phyloP scores from a whole-genome alignment of 1,139 yeast species.

The Candida albicans region DNA sequence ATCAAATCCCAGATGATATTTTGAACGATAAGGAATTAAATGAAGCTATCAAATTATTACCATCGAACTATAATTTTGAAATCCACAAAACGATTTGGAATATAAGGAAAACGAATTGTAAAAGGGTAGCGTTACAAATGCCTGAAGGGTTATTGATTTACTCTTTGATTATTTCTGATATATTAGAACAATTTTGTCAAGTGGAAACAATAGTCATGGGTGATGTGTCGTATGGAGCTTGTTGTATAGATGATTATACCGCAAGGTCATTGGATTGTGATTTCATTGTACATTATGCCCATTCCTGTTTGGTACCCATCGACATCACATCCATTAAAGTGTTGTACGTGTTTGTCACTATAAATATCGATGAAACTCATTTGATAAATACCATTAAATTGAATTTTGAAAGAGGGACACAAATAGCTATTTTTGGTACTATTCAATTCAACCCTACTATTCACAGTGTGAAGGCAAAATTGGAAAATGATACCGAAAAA shows the following conservation, averaged over 20 bases:
- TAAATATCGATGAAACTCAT: conserved; percentile 82
- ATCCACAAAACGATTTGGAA: conserved; percentile 96
- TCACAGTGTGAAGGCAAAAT: conserved; percentile 68
- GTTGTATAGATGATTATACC: conserved; percentile 96
- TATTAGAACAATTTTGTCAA: conserved; percentile 83
- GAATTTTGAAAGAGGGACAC: conserved; percentile 64
- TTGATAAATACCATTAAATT: conserved; percentile 70
- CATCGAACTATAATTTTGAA: conserved; percentile 92
- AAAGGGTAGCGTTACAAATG: conserved; percentile 87
- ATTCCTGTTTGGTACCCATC: conserved; percentile 93
- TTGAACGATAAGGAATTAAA: conserved; percentile 75
- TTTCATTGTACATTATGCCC: conserved; percentile 94
- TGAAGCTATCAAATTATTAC: conserved; percentile 76
- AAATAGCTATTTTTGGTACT: conserved; percentile 85
- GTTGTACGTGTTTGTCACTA: conserved; percentile 91
- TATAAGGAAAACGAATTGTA: conserved; percentile 69
- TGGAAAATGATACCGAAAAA: conserved; percentile 49
- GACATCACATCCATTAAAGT: conserved; percentile 90
- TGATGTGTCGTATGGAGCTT: conserved; percentile 97
- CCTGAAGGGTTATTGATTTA: conserved; percentile 94
- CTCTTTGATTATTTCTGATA: conserved; percentile 84
- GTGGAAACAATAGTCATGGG: conserved; percentile 96
- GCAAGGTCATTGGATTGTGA: conserved; percentile 94
- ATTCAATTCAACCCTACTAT: conserved; percentile 95
- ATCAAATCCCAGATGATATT: conserved; percentile 90